Evolutionary conservation across 495 filamentous ascomycete genomes (phyloP).

Genomic region (Durotheca rogersii): DNA sequence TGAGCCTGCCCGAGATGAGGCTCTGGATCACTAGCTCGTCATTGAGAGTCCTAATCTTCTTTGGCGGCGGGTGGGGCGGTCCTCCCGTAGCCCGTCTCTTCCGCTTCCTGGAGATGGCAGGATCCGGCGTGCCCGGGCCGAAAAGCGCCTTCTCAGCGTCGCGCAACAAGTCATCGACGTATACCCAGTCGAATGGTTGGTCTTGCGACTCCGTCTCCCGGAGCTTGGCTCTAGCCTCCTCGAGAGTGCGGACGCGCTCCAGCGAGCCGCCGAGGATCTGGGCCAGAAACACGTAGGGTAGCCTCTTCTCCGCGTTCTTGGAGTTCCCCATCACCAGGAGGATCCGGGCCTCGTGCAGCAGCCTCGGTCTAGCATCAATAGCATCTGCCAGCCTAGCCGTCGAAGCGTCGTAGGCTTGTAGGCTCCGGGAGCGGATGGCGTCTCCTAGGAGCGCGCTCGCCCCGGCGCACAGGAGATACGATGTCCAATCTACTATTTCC

Average conservation of each 20-base stretch:
- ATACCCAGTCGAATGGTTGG: constrained; percentile 74
- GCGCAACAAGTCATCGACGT: constrained; percentile 61
- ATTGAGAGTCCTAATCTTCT: constrained; percentile 62
- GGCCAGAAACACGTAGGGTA: constrained; percentile 67
- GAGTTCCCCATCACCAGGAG: constrained; percentile 73
- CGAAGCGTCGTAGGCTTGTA: constrained; percentile 59
- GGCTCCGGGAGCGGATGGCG: constrained; percentile 70
- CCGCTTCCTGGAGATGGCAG: constrained; percentile 42
- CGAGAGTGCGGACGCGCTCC: constrained; percentile 61
- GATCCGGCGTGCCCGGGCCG: constrained; percentile 25
- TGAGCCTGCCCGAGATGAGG: constrained; percentile 78
- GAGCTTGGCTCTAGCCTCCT: constrained; percentile 60
- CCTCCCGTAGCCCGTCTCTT: constrained; percentile 44
- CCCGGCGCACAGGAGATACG: constrained; percentile 85
- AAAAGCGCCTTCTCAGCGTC: constrained; percentile 28
- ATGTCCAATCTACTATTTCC: constrained; percentile 67
- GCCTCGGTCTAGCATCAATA: constrained; percentile 56
- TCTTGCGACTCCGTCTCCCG: constrained; percentile 50
- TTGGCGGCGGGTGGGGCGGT: constrained; percentile 38
- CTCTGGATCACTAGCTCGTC: constrained; percentile 93
- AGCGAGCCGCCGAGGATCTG: constrained; percentile 75
- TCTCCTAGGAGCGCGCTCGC: constrained; percentile 74
- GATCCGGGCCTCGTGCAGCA: constrained; percentile 67
- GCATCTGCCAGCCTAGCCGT: constrained; percentile 58
- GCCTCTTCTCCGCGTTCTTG: constrained; percentile 60